Evolutionary conservation across 805 yeast genomes (phyloP).

Genomic region (Zygoascus bituminiphila): DNA sequence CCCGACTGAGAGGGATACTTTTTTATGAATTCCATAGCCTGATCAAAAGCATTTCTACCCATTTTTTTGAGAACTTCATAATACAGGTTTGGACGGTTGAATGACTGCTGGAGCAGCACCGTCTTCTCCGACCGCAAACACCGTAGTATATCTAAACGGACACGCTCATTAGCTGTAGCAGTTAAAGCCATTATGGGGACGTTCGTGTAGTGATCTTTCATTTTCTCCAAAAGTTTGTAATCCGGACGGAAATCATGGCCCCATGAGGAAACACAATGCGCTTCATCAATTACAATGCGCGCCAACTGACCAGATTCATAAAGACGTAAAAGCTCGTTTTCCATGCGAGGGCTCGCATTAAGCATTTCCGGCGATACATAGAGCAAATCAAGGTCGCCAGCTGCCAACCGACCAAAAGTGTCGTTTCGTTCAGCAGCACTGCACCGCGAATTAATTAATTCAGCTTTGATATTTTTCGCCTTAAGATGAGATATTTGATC

Average conservation of each 20-base stretch:
- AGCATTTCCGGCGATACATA: constrained; percentile 95
- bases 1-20: constrained; percentile 56
- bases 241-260: constrained; percentile 98
- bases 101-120: constrained; percentile 74
- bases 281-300: constrained; percentile 89
- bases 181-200: constrained; percentile 94
- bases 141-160: constrained; percentile 74
- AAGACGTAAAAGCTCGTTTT: constrained; percentile 50
- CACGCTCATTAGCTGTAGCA: constrained; percentile 93
- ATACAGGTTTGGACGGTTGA: constrained; percentile 76
- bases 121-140: constrained; percentile 53
- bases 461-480: constrained; percentile 64
- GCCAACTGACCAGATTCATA: constrained; percentile 55
- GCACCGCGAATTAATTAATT: constrained; percentile 78
- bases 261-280: constrained; percentile 98
- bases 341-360: constrained; percentile 61
- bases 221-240: constrained; percentile 68
- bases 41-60: constrained; percentile 18
- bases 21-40: constrained; percentile 46
- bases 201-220: constrained; percentile 64
- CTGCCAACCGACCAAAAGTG: constrained; percentile 51
- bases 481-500: constrained; percentile 85
- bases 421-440: constrained; percentile 52
- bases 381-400: constrained; percentile 64
- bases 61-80: constrained; percentile 70